A percentile compares a stretch with the other conserved stretches of the same genome.
Conservation (phyloP, 176 grass and related monocot species). For the Oryza brachyantha region DNA sequence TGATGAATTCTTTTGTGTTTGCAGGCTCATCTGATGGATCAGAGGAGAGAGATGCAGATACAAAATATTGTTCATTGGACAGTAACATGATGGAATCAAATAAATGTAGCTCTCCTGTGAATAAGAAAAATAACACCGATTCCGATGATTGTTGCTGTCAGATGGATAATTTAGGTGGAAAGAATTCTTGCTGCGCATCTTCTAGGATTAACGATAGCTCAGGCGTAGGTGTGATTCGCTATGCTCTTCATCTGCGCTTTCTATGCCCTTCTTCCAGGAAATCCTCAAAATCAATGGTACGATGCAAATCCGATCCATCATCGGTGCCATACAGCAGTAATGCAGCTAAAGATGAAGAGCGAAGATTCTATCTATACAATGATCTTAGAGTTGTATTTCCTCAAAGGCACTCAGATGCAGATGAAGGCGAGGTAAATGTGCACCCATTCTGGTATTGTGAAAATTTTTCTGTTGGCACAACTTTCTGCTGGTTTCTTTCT, state of each 20-base stretch:
- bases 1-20: constrained; percentile 24
- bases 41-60: constrained; percentile 22
- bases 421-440: constrained; percentile 97
- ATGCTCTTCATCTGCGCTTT: constrained; percentile 90
- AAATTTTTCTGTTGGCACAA: background rate
- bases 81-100: constrained; percentile 33
- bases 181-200: constrained; percentile 42
- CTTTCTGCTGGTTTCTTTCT: background rate
- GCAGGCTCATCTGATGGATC: constrained; percentile 48
- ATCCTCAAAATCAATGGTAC: constrained; percentile 65
- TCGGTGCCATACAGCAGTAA: constrained; percentile 27
- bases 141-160: constrained; percentile 44
- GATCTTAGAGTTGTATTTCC: constrained; percentile 98
- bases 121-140: constrained; percentile 33
- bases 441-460: background rate
- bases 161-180: constrained; percentile 27
- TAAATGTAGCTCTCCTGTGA: constrained; percentile 34
- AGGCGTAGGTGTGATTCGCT: constrained; percentile 64
- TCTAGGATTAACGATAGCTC: constrained; percentile 67
- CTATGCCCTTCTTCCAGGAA: constrained; percentile 60
- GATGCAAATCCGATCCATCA: constrained; percentile 75
- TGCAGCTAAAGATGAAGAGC: constrained; percentile 38
- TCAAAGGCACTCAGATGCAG: constrained; percentile 87
- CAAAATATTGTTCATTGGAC: constrained; percentile 17
- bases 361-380: constrained; percentile 86